Conservation (phyloP, 139 green algal species). For the Nannochloris sp. region DNA sequence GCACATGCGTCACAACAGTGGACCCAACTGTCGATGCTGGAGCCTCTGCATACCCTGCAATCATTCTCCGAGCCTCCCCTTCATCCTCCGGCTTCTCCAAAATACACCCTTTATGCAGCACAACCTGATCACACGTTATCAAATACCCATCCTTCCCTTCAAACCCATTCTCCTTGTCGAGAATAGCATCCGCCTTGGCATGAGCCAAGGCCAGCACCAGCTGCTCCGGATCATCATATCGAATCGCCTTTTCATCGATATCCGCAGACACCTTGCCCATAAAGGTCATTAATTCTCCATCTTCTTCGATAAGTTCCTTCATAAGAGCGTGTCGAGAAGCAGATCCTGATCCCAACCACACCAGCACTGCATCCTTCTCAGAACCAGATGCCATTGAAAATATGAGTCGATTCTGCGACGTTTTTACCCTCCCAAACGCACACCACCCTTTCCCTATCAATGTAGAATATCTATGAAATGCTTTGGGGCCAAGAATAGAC, state of each 20-base stretch:
- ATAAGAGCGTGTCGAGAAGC: constrained; percentile 23
- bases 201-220: constrained; percentile 60
- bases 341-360: constrained; percentile 1
- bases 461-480: too few relatives aligned
- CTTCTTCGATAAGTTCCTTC: constrained; percentile 30
- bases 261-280: constrained; percentile 53
- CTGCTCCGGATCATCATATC: constrained; percentile 33
- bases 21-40: constrained; percentile 61
- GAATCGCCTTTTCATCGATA: constrained; percentile 77
- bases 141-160: constrained; percentile 27
- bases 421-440: too few relatives aligned
- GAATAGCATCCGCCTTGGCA: constrained; percentile 63
- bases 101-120: constrained; percentile 59
- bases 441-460: too few relatives aligned
- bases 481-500: too few relatives aligned
- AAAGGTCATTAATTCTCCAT: constrained; percentile 4
- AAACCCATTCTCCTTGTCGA: constrained; percentile 16
- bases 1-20: constrained; percentile 52
- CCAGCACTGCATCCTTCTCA: too few relatives aligned
- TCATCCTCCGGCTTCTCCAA: constrained; percentile 63
- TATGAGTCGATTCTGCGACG: too few relatives aligned
- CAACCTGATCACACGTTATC: constrained; percentile 72
- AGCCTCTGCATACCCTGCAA: constrained; percentile 47
- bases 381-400: too few relatives aligned
- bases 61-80: constrained; percentile 44